Evolutionary conservation across 106 monocot genomes (phyloP).

Genomic region (Dendrobium nobile): DNA sequence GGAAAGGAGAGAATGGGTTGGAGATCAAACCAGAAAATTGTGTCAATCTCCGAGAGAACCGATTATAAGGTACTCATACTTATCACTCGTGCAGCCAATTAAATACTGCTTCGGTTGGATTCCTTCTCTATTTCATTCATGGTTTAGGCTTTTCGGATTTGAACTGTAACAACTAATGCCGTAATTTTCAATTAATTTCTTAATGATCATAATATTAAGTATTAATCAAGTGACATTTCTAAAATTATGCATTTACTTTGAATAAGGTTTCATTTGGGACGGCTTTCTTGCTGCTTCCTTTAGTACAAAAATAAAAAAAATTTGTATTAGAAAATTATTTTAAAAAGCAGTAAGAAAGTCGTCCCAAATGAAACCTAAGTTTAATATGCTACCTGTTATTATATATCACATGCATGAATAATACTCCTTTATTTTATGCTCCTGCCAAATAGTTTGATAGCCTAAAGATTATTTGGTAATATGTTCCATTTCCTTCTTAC

Average conservation of each 20-base stretch:
- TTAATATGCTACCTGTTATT: too few species aligned
- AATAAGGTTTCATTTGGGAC: not conserved
- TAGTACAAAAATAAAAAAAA: too few species aligned
- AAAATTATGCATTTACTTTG: not conserved
- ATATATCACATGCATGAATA: not conserved
- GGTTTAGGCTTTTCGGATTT: too few species aligned
- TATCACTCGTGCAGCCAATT: not conserved
- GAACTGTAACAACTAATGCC: too few species aligned
- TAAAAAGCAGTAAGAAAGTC: too few species aligned
- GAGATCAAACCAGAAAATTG: slow-evolving; percentile 41
- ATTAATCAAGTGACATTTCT: not conserved
- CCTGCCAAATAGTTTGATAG: not conserved
- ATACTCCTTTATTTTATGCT: not conserved
- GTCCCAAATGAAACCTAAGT: too few species aligned
- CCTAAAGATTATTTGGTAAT: not conserved
- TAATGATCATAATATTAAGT: not conserved
- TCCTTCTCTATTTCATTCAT: not conserved
- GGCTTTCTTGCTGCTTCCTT: too few species aligned
- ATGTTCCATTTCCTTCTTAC: not conserved
- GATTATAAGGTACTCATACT: slow-evolving; percentile 55
- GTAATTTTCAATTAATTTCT: too few species aligned
- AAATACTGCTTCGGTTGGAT: not conserved
- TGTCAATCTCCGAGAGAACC: slow-evolving; percentile 51
- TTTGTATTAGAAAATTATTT: too few species aligned
- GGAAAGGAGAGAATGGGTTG: slow-evolving; percentile 76